Conservation (phyloP, 106 monocot species). For the Dioscorea alata region DNA sequence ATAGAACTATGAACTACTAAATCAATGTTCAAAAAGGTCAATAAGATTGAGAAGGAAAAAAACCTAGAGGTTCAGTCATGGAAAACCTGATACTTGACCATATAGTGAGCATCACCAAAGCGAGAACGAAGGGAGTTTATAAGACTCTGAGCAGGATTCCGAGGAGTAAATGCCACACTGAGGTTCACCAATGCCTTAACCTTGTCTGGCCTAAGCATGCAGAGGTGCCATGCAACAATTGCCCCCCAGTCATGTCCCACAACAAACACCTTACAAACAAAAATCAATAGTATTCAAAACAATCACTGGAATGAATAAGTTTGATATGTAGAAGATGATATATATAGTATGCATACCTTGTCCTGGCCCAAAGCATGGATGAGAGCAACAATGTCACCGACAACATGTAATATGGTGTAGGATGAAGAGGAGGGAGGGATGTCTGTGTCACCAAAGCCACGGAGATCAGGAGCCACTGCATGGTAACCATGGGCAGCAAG, state of each 20-base stretch:
- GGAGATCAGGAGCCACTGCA: slow-evolving; percentile 60
- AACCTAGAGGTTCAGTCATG: not conserved
- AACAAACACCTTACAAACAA: slow-evolving; percentile 36
- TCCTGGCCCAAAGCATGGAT: slow-evolving; percentile 24
- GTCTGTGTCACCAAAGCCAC: slow-evolving; percentile 63
- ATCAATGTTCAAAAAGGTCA: no score
- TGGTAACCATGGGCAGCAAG: slow-evolving; percentile 46
- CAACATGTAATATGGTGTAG: slow-evolving; percentile 33
- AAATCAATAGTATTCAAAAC: not conserved
- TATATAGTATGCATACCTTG: not conserved
- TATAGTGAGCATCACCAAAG: slow-evolving; percentile 48
- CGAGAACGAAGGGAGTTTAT: slow-evolving; percentile 20
- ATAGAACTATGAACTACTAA: no score
- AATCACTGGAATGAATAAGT: not conserved
- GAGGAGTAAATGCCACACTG: slow-evolving; percentile 38
- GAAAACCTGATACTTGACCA: not conserved
- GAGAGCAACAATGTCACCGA: slow-evolving; percentile 38
- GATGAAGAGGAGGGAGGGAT: slow-evolving; percentile 3
- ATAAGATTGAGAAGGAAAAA: not conserved
- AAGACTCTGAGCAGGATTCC: slow-evolving; percentile 17
- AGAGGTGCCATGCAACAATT: slow-evolving; percentile 45
- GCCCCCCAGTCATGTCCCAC: slow-evolving; percentile 74
- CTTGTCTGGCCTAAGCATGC: slow-evolving; percentile 41
- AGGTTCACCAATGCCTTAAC: slow-evolving; percentile 50
- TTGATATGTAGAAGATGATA: not conserved